Evolutionary conservation across 164 flowering plant genomes (phyloP), one percentile per base, ranked within the genome.

Genomic region (Macadamia tetraphylla): DNA sequence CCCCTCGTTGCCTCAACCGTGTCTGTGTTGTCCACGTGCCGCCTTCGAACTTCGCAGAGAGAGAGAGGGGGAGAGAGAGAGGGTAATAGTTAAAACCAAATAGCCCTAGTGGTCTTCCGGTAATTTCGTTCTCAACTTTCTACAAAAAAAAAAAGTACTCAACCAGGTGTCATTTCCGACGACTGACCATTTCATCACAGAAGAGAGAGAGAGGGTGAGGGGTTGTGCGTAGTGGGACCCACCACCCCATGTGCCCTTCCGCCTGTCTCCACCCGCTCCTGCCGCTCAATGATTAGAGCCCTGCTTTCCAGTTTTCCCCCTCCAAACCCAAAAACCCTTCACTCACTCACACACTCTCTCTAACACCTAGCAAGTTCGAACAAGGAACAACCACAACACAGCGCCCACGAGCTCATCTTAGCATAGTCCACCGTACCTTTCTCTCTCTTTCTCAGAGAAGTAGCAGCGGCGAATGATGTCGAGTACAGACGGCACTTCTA

Each of bases 231-330:
- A 5, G 58, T 69, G 80, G 90, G 70, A 15, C 85, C 91, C 85
- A 75, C 83, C 67, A 61, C 83, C 85, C 84, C 95, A 89, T 89
- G 97, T 89, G 95, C 87, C 83, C 82, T 81, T 81, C 74, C 60
- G 78, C 83, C 93, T 88, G 91, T 86, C 93, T 88, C 90, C 92
- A 91, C 97, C 97, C 87, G 86, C 91, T 84, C 84, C 88, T 84
- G 86, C 88, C 87, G 75, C 91, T 87, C 92, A 86, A 86, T 91
- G 74, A 86, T 86, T 91, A 81, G 84, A 69, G 40, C 40, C 40
- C 66, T 71, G 62, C 68, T 60, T 68, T 46, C 51, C 13, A 8
- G 9, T 65, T 52, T 68, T 75, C 51, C 67, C 65, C 63, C 14
- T 70, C 64, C 67, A 64, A 70, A 43, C 52, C 70, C 11, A 10